phyloP scores from a whole-genome alignment of 192 early-diverging fungal species.

The Funneliformis mosseae region DNA sequence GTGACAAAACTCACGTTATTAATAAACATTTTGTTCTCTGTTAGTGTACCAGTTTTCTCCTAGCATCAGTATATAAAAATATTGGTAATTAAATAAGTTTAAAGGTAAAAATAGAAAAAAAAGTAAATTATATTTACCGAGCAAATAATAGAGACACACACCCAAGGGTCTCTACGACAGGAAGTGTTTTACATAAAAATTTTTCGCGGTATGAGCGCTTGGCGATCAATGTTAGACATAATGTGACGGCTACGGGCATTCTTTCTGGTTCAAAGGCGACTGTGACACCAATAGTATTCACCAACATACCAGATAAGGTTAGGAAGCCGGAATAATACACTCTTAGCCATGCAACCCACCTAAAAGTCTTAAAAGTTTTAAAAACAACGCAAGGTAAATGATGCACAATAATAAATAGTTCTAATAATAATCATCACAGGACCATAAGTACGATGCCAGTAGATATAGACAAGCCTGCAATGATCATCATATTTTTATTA shows the following conservation, averaged over 20 bases:
- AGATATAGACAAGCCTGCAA: too few relatives aligned
- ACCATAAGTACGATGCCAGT: too few relatives aligned
- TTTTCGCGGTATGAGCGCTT: constrained; percentile 70
- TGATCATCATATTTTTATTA: too few relatives aligned
- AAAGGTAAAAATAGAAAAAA: not conserved
- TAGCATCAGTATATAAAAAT: constrained; percentile 51
- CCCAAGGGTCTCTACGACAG: constrained; percentile 87
- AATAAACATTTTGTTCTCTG: constrained; percentile 75
- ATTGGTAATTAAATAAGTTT: not conserved
- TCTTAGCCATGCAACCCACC: not conserved
- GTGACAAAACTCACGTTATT: constrained; percentile 45
- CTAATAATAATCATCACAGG: too few relatives aligned
- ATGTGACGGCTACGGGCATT: constrained; percentile 77
- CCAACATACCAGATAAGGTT: constrained; percentile 18
- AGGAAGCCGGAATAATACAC: not conserved
- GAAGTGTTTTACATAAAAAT: constrained; percentile 80
- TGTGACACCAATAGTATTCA: constrained; percentile 63
- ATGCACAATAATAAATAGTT: too few relatives aligned
- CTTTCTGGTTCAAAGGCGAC: constrained; percentile 82
- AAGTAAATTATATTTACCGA: not conserved
- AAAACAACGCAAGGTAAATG: too few relatives aligned
- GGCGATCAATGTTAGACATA: constrained; percentile 77
- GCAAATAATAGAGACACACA: constrained; percentile 62
- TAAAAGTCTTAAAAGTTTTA: not conserved
- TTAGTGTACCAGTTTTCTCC: constrained; percentile 95